phyloP scores from a whole-genome alignment of 2,329 filamentous ascomycete species.

The Aspergillus amoenus region DNA sequence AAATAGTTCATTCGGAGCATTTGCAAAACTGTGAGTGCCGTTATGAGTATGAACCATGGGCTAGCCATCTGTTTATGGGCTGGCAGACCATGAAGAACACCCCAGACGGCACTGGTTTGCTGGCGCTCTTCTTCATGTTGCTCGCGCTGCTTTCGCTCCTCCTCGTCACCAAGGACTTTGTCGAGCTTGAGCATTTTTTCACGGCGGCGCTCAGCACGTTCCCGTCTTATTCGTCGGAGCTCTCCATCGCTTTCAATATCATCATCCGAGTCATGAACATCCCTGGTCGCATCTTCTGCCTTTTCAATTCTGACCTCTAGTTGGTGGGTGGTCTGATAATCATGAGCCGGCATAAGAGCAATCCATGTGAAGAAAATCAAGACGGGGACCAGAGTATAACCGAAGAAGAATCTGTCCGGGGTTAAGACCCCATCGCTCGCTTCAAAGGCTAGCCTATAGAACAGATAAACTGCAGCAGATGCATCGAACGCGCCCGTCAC shows the following conservation, averaged over 20 bases:
- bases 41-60: slow-evolving; percentile 86
- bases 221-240: slow-evolving; percentile 48
- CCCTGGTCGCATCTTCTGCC: slow-evolving; percentile 34
- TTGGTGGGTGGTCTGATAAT: slow-evolving; percentile 78
- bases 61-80: slow-evolving; percentile 71
- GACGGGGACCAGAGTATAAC: slow-evolving; percentile 69
- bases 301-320: slow-evolving; percentile 68
- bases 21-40: slow-evolving; percentile 74
- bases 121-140: slow-evolving; percentile 66
- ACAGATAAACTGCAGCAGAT: slow-evolving; percentile 73
- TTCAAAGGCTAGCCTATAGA: slow-evolving; percentile 73
- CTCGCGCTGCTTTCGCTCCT: slow-evolving; percentile 60
- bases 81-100: slow-evolving; percentile 71
- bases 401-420: slow-evolving; percentile 67
- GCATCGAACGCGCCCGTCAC: slow-evolving; percentile 82
- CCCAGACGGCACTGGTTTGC: slow-evolving; percentile 75
- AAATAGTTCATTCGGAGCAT: slow-evolving; percentile 91
- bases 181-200: slow-evolving; percentile 67
- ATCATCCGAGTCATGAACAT: slow-evolving; percentile 49
- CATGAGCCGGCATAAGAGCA: slow-evolving; percentile 66
- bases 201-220: slow-evolving; percentile 60
- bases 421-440: slow-evolving; percentile 40
- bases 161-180: slow-evolving; percentile 65
- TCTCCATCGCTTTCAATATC: slow-evolving; percentile 53
- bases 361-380: slow-evolving; percentile 65